phyloP scores from a whole-genome alignment of 2,329 filamentous ascomycete species.

The Drechslerella stenobrocha region DNA sequence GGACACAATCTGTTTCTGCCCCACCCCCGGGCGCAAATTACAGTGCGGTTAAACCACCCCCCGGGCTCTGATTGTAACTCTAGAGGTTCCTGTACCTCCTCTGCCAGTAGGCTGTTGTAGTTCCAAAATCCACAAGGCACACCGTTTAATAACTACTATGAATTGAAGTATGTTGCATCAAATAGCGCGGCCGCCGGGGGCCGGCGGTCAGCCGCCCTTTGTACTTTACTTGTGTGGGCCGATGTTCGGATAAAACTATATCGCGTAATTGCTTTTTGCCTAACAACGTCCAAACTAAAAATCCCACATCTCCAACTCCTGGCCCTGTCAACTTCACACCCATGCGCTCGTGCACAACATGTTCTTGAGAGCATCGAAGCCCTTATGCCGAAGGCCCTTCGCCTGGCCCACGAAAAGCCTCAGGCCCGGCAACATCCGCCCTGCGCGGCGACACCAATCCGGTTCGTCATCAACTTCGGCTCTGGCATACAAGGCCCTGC shows the following conservation, averaged over 20 bases:
- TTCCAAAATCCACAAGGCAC: not conserved
- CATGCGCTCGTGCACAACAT: slow-evolving; percentile 7
- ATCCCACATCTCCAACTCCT: not conserved
- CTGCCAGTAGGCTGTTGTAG: not conserved
- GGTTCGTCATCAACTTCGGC: slow-evolving; percentile 76
- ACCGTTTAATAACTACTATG: slow-evolving; percentile 2
- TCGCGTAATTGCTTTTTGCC: slow-evolving; percentile 15
- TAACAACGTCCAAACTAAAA: not conserved
- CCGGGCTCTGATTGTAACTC: slow-evolving; percentile 8
- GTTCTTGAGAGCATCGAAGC: slow-evolving; percentile 10
- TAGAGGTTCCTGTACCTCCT: not conserved
- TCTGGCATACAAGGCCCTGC: slow-evolving; percentile 94
- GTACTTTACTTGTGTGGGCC: slow-evolving; percentile 16
- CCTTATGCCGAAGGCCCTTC: not conserved
- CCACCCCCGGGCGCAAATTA: slow-evolving; percentile 21
- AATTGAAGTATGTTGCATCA: slow-evolving; percentile 1
- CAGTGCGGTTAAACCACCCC: slow-evolving; percentile 39
- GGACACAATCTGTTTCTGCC: slow-evolving; percentile 26
- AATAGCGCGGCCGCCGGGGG: not conserved
- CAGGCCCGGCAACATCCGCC: not conserved
- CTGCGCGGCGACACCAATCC: slow-evolving; percentile 17
- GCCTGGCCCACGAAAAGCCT: not conserved
- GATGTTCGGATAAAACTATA: slow-evolving; percentile 40
- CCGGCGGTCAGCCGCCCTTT: not conserved
- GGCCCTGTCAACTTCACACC: not conserved